phyloP scores from a whole-genome alignment of 257 asterid genomes.

The Leptodermis oblonga region DNA sequence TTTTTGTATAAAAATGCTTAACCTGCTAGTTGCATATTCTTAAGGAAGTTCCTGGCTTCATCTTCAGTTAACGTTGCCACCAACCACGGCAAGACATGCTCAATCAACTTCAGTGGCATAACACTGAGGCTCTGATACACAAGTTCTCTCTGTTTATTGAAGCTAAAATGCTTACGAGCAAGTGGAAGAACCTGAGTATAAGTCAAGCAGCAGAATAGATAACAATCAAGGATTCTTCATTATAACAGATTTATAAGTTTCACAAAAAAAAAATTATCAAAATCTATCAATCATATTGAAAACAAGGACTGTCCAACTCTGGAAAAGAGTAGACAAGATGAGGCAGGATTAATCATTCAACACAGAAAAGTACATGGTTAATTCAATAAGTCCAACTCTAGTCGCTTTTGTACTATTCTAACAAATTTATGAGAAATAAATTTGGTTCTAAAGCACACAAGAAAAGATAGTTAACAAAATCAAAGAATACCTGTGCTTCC shows the following conservation, averaged over 20 bases:
- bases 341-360: background rate
- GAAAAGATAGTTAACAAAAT: background rate
- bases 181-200: constrained; percentile 43
- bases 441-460: background rate
- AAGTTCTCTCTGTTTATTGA: constrained; percentile 39
- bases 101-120: constrained; percentile 48
- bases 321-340: background rate
- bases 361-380: background rate
- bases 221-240: constrained; percentile 4
- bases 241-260: constrained; percentile 4
- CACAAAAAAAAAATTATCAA: background rate
- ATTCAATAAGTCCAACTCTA: background rate
- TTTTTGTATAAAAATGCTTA: background rate
- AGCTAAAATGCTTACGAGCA: constrained; percentile 38
- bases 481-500: constrained; percentile 37
- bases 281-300: background rate
- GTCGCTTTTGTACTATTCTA: background rate
- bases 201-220: constrained; percentile 5
- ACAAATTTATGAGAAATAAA: background rate
- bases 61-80: constrained; percentile 35
- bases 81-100: constrained; percentile 47
- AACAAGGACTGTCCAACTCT: background rate
- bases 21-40: constrained; percentile 47
- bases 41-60: constrained; percentile 35
- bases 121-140: constrained; percentile 39